Conservation (phyloP, 2,329 filamentous ascomycete species). For the Helminthosporium solani region DNA sequence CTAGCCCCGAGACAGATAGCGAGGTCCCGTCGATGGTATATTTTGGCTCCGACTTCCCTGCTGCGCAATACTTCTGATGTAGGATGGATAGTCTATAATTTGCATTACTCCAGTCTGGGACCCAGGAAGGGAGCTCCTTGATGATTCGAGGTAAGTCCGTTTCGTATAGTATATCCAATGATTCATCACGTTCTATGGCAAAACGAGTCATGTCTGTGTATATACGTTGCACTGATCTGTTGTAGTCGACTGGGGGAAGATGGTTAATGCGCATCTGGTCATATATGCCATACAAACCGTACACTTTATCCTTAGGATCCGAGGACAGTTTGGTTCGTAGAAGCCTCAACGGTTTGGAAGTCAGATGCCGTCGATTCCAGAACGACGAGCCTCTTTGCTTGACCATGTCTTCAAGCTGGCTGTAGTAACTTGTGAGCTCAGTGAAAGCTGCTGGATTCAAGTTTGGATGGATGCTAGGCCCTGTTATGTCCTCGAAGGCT, state of each 20-base stretch:
- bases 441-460: not conserved
- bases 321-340: conserved; percentile 1
- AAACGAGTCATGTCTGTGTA: conserved; percentile 1
- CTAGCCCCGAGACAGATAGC: not conserved
- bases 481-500: not conserved
- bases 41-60: not conserved
- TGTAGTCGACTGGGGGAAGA: conserved; percentile 5
- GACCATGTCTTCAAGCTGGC: not conserved
- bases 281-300: conserved; percentile 8
- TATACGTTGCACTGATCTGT: not conserved
- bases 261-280: not conserved
- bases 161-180: not conserved
- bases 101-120: conserved; percentile 8
- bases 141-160: not conserved
- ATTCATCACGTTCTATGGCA: not conserved
- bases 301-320: conserved; percentile 5
- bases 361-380: not conserved
- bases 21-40: not conserved
- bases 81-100: conserved; percentile 1
- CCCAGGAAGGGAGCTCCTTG: conserved; percentile 4
- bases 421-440: not conserved
- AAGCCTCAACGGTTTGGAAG: not conserved
- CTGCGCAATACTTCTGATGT: not conserved
- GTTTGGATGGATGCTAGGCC: not conserved
- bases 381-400: not conserved